Base-by-base conservation (phyloP, 257 asterid genomes). In the Striga asiatica region DNA sequence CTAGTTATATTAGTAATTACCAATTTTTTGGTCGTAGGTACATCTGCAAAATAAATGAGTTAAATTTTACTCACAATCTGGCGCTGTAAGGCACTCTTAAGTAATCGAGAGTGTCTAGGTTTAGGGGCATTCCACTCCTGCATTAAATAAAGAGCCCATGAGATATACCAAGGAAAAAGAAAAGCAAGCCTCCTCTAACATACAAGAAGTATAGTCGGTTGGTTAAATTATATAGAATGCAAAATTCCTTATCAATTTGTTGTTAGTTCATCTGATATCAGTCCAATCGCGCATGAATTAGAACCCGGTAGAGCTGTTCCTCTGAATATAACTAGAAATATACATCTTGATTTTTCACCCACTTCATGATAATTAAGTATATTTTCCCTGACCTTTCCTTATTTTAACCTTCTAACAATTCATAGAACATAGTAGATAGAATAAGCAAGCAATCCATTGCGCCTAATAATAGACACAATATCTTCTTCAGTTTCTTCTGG, bases 71-170 rank as follows among this genome's bases (percentile, higher is more conserved):
- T 85, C 78, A 92, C 99, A 72, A 75, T 76, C 78, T 79, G 67
- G 8, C 83, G 88, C 35, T 68, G 87, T 42, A 82, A 67, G 43
- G 95, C 97, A 68, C 86, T 76, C 76, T 80, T 82, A 16, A 89
- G 81, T 54, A 92, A 72, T 50, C 80, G 81, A 45, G 97, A 77
- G 61, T 88, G 99, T 66, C 95, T 81, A 61, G 93, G 89, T 60
- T 92, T 92, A 17, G 93, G 84, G 60, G 84, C 80, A 76, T 80
- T 85, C 93, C 88, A 86, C 50, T 79, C 96, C 96, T 86, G 81
- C 68, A 75, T 20, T 23, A 51, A 56, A 23, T 22, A 47, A 43
- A 8, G 25, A 28, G 17, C 32, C 64, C 31, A 62, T 45, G 23
- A 62, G 57, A 62, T n/a, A n/a, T n/a, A n/a, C n/a, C n/a, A n/a